Base-by-base conservation (phyloP, 108 stramenopile species). In the Tribonema minus region DNA sequence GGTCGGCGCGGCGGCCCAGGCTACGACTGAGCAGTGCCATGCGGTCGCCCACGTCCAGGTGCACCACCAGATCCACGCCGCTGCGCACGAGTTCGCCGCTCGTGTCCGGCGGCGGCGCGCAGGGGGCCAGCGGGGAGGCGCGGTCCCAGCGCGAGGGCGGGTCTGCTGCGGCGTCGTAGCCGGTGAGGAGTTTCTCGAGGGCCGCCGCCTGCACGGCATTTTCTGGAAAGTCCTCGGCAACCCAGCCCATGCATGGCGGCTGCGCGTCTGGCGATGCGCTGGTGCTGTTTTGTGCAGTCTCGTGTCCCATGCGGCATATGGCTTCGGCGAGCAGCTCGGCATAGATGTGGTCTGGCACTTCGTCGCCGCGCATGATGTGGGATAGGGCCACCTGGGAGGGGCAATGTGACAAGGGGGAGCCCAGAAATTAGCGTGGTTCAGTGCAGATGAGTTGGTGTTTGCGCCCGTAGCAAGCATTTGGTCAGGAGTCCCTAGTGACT, bases 151-250 rank as follows among this genome's bases (percentile, higher is more conserved):
- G 34, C 23, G 68, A 70, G 27, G 77, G 77, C 34, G 66, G 15
- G 38, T 70, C 39, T 1, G 68, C 62, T n/a, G 20, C 23, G 5
- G 31, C 77, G 40, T 79, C 77, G 32, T 70, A 79, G 37, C 77
- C 77, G 15, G 77, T 60, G n/a, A 79, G 69, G 39, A 33, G 20
- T 38, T 63, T 68, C 58, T 79, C 77, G 25, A 79, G 38, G 3
- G 36, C 68, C 20, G 68, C 68, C 20, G 77, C 77, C 68, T 79
- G 77, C 28, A 33, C 4, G 30, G 20, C 23, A 6, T 27, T 32
- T 3, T 62, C 68, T 9, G 77, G 77, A 60, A 70, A 79, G 29
- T 79, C 77, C 31, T 79, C 77, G 12, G 66, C 60, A 15, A 79
- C 38, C 77, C 77, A 79, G 34, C 77, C 77, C 38, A 61, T 60